Conservation (phyloP, 148 eudicot genomes). For the Fagopyrum esculentum region DNA sequence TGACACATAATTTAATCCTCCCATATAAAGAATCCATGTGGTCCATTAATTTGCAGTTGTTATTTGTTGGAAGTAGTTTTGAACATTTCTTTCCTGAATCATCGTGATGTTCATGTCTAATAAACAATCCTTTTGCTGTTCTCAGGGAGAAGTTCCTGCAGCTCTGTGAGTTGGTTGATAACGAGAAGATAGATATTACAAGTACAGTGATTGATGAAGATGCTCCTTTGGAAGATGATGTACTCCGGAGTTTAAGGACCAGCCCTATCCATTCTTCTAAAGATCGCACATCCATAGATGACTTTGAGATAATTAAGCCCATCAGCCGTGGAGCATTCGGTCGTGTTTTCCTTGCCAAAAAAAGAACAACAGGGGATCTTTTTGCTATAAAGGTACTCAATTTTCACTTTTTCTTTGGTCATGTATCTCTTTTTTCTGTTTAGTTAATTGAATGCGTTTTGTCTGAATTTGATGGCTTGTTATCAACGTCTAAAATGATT, state of each 20-base stretch:
- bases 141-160: conserved; percentile 94
- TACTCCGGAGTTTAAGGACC: conserved; percentile 84
- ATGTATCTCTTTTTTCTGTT: neutral
- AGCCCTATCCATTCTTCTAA: conserved; percentile 85
- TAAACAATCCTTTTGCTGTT: neutral
- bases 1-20: neutral
- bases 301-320: conserved; percentile 97
- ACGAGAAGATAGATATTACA: conserved; percentile 80
- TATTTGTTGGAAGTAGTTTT: conserved; percentile 2
- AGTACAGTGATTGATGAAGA: conserved; percentile 98
- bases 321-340: conserved; percentile 99
- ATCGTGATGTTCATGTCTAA: neutral
- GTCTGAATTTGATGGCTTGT: conserved; percentile 1
- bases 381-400: conserved; percentile 90
- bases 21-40: neutral
- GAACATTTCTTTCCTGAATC: neutral
- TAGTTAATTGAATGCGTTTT: neutral
- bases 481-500: neutral
- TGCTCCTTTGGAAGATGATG: conserved; percentile 96
- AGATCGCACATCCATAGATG: conserved; percentile 96
- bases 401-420: neutral
- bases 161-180: conserved; percentile 84
- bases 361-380: conserved; percentile 95
- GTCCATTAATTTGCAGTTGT: neutral
- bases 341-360: conserved; percentile 88